Base-by-base conservation (phyloP, 371 early-diverging fungal species). In the Dichotomocladium elegans region DNA sequence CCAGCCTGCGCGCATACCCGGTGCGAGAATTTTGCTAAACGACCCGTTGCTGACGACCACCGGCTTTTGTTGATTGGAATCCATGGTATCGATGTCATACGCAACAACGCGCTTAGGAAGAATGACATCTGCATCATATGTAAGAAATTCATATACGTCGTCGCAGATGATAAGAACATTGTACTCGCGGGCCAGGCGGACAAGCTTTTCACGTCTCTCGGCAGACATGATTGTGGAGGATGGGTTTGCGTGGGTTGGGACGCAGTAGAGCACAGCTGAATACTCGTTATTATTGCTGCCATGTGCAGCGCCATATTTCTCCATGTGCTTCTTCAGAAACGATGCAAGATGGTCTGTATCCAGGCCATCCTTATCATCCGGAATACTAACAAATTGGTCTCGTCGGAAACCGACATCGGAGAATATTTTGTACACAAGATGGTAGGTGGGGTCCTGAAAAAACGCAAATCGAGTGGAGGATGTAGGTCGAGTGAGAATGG, bases 381-480 rank as follows among this genome's bases (percentile, higher is more conserved):
- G 61, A 12, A 76, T 54, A 22, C 66, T 58, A 6, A 72, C 40
- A 47, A 71, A 63, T 48, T 73, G 77, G 17, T 61, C 50, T 6
- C 19, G 37, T 9, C 41, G 15, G 42, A 55, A 85, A 5, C 66
- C 81, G 44, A 56, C 64, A 51, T 81, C 76, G 30, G 60, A 24
- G 19, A 81, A 68, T n/a, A 81, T 70, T 7, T 68, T 35, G 44
- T 74, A 74, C 8, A 77, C 80, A 0, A 83, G 61, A 58, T 77
- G 79, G 50, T 83, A 85, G 6, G 86, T 83, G 4, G 86, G 86
- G 28, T 82, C 66, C 50, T 85, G 82, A 28, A 83, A 68, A 27
- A 75, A 68, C 26, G 77, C 67, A 43, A 44, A 59, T 12, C 55
- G 48, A 1, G 76, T 65, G 0, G 25, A 35, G 11, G 57, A 45